Evolutionary conservation across 345 rosid species (phyloP), one percentile per base, ranked within the genome.

Genomic region (Hibiscus trionum): DNA sequence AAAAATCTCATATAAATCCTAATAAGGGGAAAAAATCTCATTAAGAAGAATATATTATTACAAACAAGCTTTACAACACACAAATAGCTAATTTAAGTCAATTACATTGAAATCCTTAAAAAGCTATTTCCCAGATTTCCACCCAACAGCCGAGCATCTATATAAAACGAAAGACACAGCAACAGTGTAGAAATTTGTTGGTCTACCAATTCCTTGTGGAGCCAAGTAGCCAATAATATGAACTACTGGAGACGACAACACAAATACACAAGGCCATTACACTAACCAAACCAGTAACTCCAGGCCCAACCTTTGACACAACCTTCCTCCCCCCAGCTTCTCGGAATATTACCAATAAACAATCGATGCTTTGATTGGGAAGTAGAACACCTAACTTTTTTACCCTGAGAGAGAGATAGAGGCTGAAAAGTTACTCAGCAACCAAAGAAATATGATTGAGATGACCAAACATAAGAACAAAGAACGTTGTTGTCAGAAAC

Each of bases 311-410:
- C 72, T 82, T 82, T 21, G 77, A 59, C 71, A 89, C 83, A 56
- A 81, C 84, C 72, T 78, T 84, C 86, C 57, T 82, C 84, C 66
- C 61, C 73, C 90, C 94, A 89, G 72, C 72, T 80, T 78, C 81
- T 84, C 66, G 94, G 94, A 78, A 89, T 73, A 77, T 87, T 89
- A 57, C 90, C 90, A 73, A 89, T 79, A 80, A 89, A 87, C 68
- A 89, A 70, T 14, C 84, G 79, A 61, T 86, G 82, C 79, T 83
- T 87, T 66, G 91, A 80, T 76, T 87, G 91, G 65, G 91, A 82
- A 64, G 83, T 84, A 52, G 94, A 84, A 42, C 91, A 89, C 80
- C 80, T 87, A 49, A 87, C 70, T 75, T 69, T 86, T 79, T 69
- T 82, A 63, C 94, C 94, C 94, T 89, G 77, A 68, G 59, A 62